A percentile compares a stretch with the other conserved stretches of the same genome.
phyloP scores from a whole-genome alignment of 179 eudicot species.

The Silene coronaria region DNA sequence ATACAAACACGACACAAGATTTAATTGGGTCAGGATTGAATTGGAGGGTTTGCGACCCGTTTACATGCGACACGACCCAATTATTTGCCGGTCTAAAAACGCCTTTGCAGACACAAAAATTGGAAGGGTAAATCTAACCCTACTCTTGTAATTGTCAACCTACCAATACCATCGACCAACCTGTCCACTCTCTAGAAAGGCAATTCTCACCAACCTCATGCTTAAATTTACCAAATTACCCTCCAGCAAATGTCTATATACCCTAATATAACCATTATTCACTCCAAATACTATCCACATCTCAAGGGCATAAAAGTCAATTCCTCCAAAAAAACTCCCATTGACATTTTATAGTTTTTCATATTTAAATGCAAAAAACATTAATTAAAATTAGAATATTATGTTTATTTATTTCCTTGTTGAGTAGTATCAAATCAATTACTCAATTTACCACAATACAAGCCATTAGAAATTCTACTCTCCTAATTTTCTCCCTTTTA shows the following conservation, averaged over 20 bases:
- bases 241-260: background rate
- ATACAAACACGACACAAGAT: too few species aligned
- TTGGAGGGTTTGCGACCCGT: too few species aligned
- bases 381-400: background rate
- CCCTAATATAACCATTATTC: background rate
- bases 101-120: background rate
- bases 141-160: background rate
- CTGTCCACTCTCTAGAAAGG: background rate
- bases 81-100: too few species aligned
- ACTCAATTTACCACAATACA: background rate
- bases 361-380: too few species aligned
- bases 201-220: background rate
- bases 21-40: too few species aligned
- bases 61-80: too few species aligned
- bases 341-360: background rate
- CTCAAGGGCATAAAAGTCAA: background rate
- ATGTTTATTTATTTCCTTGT: background rate
- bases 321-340: background rate
- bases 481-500: background rate
- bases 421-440: background rate
- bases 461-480: background rate
- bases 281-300: background rate
- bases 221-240: background rate
- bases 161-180: background rate
- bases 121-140: background rate